These are phyloP conservation scores for Verticillium alfalfae DNA, from an alignment of 2,329 filamentous ascomycete genomes.

Conservation along the genomic window DNA sequence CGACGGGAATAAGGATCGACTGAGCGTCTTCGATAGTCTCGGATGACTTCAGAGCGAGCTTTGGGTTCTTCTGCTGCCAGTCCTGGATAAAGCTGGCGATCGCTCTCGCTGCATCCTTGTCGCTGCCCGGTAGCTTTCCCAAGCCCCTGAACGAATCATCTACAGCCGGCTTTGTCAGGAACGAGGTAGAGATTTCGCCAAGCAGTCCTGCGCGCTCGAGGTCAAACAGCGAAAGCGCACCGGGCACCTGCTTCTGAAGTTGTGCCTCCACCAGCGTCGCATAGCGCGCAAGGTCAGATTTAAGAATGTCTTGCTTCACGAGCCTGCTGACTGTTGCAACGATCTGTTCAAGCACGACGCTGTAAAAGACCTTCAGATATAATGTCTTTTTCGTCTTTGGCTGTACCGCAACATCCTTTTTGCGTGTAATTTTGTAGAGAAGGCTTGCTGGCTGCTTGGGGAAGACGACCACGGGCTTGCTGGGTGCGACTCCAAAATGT, in stretches of 20 bases:
- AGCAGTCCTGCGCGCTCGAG: constrained; percentile 53
- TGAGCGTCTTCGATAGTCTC: constrained; percentile 27
- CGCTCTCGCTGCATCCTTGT: constrained; percentile 20
- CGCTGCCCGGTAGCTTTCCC: constrained; percentile 29
- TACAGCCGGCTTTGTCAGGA: constrained; percentile 42
- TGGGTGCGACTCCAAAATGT: constrained; percentile 49
- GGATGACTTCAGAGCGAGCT: constrained; percentile 12
- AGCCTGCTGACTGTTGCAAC: constrained; percentile 39
- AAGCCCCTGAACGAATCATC: constrained; percentile 43
- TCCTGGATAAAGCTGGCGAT: constrained; percentile 25
- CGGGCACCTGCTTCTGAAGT: constrained; percentile 37
- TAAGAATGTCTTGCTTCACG: constrained; percentile 31
- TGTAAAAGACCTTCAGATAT: constrained; percentile 69
- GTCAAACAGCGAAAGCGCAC: constrained; percentile 40
- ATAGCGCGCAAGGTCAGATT: constrained; percentile 37
- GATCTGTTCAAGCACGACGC: constrained; percentile 71
- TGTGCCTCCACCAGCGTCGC: constrained; percentile 38
- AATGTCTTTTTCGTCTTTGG: constrained; percentile 41
- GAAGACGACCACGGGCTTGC: constrained; percentile 60
- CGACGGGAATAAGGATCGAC: constrained; percentile 81
- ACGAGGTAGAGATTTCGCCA: constrained; percentile 42
- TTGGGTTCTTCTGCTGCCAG: constrained; percentile 30
- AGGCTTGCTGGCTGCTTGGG: constrained; percentile 76
- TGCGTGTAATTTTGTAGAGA: constrained; percentile 70
- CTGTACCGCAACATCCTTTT: constrained; percentile 22